Evolutionary conservation across 2,329 filamentous ascomycete species (phyloP).

Genomic region (Thyridium curvatum): DNA sequence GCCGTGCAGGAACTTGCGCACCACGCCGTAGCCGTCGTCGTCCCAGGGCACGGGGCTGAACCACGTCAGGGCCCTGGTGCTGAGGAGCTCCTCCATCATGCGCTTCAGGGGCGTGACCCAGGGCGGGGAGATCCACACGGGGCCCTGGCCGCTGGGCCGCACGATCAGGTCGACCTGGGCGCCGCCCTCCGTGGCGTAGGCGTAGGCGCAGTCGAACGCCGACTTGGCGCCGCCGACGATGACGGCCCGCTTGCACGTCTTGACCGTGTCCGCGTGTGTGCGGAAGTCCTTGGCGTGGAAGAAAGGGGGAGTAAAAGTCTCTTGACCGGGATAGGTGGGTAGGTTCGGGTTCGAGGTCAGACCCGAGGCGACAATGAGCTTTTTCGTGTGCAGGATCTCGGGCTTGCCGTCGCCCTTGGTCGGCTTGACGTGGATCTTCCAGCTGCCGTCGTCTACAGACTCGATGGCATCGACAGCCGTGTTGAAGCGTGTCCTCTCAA

Average conservation of each 20-base stretch:
- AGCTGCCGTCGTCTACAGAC: slow-evolving; percentile 32
- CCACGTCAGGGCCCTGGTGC: slow-evolving; percentile 64
- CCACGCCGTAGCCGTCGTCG: slow-evolving; percentile 49
- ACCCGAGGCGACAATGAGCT: slow-evolving; percentile 49
- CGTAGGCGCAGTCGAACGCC: slow-evolving; percentile 59
- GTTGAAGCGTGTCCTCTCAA: slow-evolving; percentile 29
- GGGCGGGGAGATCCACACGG: slow-evolving; percentile 50
- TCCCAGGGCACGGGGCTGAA: slow-evolving; percentile 72
- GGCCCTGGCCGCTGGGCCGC: slow-evolving; percentile 48
- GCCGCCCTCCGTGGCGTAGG: slow-evolving; percentile 49
- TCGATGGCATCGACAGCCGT: slow-evolving; percentile 35
- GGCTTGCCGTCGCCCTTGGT: slow-evolving; percentile 8
- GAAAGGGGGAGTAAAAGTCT: slow-evolving; percentile 35
- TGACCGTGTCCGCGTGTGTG: slow-evolving; percentile 30
- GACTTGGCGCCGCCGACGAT: slow-evolving; percentile 60
- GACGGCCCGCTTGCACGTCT: slow-evolving; percentile 29
- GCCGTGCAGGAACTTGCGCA: slow-evolving; percentile 50
- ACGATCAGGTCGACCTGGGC: slow-evolving; percentile 55
- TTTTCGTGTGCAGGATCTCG: slow-evolving; percentile 35
- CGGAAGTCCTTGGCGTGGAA: slow-evolving; percentile 45
- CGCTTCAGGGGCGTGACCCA: slow-evolving; percentile 61
- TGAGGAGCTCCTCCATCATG: slow-evolving; percentile 62
- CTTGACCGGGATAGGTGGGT: slow-evolving; percentile 39
- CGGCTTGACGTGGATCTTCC: slow-evolving; percentile 28
- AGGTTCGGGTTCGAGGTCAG: slow-evolving; percentile 43